These are phyloP conservation scores for Xylariaceae sp. DNA, from an alignment of 2,329 filamentous ascomycete species.

Conservation along the genomic window DNA sequence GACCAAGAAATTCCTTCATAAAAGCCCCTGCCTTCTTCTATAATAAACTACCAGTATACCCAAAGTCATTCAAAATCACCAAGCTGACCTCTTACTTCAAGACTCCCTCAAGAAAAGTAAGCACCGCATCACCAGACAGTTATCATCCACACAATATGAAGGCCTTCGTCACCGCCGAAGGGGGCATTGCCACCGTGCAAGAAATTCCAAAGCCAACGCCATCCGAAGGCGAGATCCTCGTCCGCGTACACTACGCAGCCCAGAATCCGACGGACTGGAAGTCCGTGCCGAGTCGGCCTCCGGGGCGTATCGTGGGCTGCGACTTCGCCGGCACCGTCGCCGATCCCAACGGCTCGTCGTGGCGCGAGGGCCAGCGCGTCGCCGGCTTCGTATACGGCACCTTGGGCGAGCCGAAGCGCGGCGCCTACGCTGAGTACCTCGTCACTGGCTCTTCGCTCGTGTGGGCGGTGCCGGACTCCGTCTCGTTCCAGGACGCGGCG, in stretches of 20 bases:
- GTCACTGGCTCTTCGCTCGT: constrained; percentile 38
- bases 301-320: constrained; percentile 43
- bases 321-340: constrained; percentile 46
- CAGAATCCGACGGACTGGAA: constrained; percentile 49
- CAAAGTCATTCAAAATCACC: neutral
- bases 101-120: neutral
- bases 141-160: constrained; percentile 40
- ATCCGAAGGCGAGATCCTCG: constrained; percentile 42
- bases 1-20: neutral
- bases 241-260: constrained; percentile 42
- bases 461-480: constrained; percentile 38
- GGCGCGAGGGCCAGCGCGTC: constrained; percentile 43
- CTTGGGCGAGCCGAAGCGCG: constrained; percentile 34
- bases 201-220: constrained; percentile 41
- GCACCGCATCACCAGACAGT: neutral
- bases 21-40: neutral
- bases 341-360: constrained; percentile 40
- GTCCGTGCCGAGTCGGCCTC: constrained; percentile 19
- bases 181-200: constrained; percentile 40
- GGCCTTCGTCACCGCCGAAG: constrained; percentile 46
- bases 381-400: constrained; percentile 44
- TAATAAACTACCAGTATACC: neutral
- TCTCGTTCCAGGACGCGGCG: constrained; percentile 40
- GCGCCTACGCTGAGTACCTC: constrained; percentile 42
- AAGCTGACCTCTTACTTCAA: neutral